Evolutionary conservation across 192 early-diverging fungal species (phyloP), one percentile per base, ranked within the genome.

Genomic region (Coemansia furcata): DNA sequence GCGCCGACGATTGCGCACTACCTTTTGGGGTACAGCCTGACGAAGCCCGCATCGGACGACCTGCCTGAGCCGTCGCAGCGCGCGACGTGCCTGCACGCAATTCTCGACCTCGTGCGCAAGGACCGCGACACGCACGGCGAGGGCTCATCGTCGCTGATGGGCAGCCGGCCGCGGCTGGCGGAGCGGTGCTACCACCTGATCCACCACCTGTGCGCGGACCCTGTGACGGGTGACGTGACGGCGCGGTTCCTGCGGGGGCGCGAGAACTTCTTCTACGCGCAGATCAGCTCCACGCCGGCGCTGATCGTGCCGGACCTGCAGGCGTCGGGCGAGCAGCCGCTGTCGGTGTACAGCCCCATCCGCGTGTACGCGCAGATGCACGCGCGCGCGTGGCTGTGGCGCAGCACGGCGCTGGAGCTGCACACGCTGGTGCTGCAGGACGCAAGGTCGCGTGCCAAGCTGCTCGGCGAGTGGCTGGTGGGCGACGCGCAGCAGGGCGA

Each of bases 141-240:
- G 19, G 43, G 23, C 23, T 26, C 44, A 0, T 42, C 69, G n/a
- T 71, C 62, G 44, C 86, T 90, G 5, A 72, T 96, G 3, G 86
- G 72, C 54, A 69, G 73, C 35, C 92, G 96, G 63, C 94, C 97
- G 14, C 83, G 86, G 8, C 80, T 98, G 17, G 89, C 89, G 15
- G 93, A 94, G 81, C 89, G 90, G 62, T 98, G 96, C 74, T 94
- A 91, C 73, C 89, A 93, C 52, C 83, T 99, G 43, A 69, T 99
- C 8, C 93, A 93, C 71, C 82, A 81, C 30, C 87, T 99, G 29
- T 95, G 93, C 75, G 72, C 86, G 1, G 87, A 91, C 65, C 66
- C 85, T 0, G 71, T 82, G 17, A 96, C 93, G 0, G 87, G 91
- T 15, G 74, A 84, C 23, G 71, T 86, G 4, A 93, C 90, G 0